A percentile compares a stretch with the other conserved stretches of the same genome.
Evolutionary conservation across 345 rosid genomes (phyloP).

Genomic region (Euphorbia lathyris): DNA sequence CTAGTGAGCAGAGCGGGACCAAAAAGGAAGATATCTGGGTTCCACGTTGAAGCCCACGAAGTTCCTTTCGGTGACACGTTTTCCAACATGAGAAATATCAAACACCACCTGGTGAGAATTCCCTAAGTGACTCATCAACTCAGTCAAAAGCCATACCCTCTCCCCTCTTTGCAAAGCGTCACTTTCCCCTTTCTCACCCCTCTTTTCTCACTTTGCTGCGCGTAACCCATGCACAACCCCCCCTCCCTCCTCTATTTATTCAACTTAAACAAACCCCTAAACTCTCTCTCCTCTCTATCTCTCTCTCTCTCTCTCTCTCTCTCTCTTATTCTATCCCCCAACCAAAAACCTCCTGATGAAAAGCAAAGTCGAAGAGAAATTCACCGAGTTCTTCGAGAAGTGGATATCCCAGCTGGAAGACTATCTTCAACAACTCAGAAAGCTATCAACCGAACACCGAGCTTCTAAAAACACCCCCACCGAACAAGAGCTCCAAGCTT

Average conservation of each 20-base stretch:
- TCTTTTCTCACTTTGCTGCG: slow-evolving; percentile 30
- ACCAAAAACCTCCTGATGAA: slow-evolving; percentile 24
- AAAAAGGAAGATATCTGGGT: not conserved
- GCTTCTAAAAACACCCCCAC: no score
- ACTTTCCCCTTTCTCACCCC: slow-evolving; percentile 8
- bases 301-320: not conserved
- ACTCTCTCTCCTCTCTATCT: not conserved
- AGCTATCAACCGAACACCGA: not conserved
- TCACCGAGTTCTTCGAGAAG: slow-evolving; percentile 50
- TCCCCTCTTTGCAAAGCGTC: slow-evolving; percentile 35
- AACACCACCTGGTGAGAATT: slow-evolving; percentile 37
- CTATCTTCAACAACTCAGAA: slow-evolving; percentile 35
- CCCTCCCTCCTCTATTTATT: not conserved
- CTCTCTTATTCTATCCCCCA: no score
- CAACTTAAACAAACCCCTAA: not conserved
- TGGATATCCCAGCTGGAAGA: slow-evolving; percentile 62
- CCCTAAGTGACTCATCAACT: slow-evolving; percentile 30
- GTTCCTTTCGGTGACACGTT: slow-evolving; percentile 23
- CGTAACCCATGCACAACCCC: slow-evolving; percentile 11
- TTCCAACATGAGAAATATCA: slow-evolving; percentile 5
- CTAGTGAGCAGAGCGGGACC: no score
- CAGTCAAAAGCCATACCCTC: slow-evolving; percentile 16
- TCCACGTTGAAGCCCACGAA: slow-evolving; percentile 34
- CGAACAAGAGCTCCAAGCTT: slow-evolving; percentile 31
- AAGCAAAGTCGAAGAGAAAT: slow-evolving; percentile 40